Percentiles rank a stretch among this genome's conserved stretches.
phyloP scores from a whole-genome alignment of 331 rosid genomes.

The Arachis monticola region DNA sequence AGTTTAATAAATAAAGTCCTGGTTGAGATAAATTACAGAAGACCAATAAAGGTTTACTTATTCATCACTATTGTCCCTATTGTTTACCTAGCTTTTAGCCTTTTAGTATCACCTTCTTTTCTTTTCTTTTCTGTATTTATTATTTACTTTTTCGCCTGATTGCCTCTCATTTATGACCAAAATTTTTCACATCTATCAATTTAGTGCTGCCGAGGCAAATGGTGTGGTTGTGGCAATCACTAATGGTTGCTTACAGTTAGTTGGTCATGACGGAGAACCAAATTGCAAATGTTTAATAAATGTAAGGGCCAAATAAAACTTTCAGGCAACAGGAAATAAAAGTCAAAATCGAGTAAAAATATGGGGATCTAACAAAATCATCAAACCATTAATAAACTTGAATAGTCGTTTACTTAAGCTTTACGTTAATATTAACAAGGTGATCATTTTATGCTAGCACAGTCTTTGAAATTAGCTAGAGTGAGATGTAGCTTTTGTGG shows the following conservation, averaged over 20 bases:
- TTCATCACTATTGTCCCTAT: slow-evolving; percentile 7
- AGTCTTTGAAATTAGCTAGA: background rate
- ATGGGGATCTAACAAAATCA: background rate
- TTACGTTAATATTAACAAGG: background rate
- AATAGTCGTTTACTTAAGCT: slow-evolving; percentile 7
- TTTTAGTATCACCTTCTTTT: background rate
- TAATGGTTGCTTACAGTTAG: too few relatives aligned
- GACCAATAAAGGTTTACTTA: slow-evolving; percentile 9
- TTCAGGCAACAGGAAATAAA: background rate
- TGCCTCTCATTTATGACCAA: background rate
- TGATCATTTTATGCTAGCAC: slow-evolving; percentile 2
- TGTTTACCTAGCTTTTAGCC: background rate
- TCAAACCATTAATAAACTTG: slow-evolving; percentile 4
- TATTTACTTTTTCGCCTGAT: too few relatives aligned
- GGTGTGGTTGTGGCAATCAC: slow-evolving; percentile 8
- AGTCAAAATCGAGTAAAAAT: background rate
- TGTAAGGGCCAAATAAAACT: background rate
- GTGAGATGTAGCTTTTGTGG: slow-evolving; percentile 28
- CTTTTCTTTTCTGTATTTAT: too few relatives aligned
- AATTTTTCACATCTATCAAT: background rate
- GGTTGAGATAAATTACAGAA: slow-evolving; percentile 7
- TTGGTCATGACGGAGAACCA: background rate
- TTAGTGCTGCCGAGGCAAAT: background rate
- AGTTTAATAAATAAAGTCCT: background rate
- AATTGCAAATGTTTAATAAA: background rate